Base-by-base conservation (phyloP, 352 stramenopile species). In the Peronospora farinosa region DNA sequence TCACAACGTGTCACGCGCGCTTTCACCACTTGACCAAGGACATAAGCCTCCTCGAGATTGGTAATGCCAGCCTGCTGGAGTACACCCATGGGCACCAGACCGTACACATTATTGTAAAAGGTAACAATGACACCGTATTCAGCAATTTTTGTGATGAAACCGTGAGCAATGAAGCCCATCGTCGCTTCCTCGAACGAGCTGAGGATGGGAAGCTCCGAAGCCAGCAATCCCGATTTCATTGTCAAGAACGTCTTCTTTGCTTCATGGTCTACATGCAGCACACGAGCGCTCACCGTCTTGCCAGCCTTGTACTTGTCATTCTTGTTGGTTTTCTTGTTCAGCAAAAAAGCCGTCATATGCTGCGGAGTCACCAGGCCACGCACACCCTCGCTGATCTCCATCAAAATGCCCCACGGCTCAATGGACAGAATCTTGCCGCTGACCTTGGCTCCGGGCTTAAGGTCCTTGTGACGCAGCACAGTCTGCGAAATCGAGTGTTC, bases 101-200 rank as follows among this genome's bases (percentile, higher is more conserved):
- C 95, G 60, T 97, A 95, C 19, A 98, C 89, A 47, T 92, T 91
- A 62, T 97, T 95, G 78, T 95, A 98, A 60, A 98, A 98, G 35
- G 80, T 97, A 21, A 98, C 88, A 48, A 93, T 92, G 12, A 98
- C 67, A 17, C 92, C 90, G 48, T 86, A 91, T 17, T 95, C 74
- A 48, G 92, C 89, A 35, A 98, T 86, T 60, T 96, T 97, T 13
- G 91, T 97, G 47, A 98, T 85, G 64, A 95, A 97, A 11, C 95
- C 94, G 45, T 89, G 79, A 2, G 74, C 78, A 5, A 96, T 63
- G 28, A 79, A 59, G 7, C 84, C 88, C 8, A 83, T 68, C 36
- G 69, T 81, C 0, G 90, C 74, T 35, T 89, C 62, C 12, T 81
- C 63, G 56, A 82, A 95, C 13, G 75, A 82, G 31, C 78, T 77